Conservation (phyloP, 371 early-diverging fungal genomes). For the Rhizopus sp. region DNA sequence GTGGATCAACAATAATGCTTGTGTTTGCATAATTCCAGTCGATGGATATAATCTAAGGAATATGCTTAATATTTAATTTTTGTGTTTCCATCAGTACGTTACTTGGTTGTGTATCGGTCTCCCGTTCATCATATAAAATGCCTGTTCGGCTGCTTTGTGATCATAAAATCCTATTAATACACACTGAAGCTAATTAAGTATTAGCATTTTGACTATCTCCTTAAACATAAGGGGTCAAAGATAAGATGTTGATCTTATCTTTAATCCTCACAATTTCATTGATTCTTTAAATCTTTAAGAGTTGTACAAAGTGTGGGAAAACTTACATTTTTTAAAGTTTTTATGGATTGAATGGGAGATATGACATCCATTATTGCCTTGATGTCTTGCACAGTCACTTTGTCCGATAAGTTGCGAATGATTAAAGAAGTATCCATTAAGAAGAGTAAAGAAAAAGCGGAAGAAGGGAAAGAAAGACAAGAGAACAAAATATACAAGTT, state of each 20-base stretch:
- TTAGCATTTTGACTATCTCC: background rate
- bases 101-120: constrained; percentile 59
- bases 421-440: constrained; percentile 3
- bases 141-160: constrained; percentile 69
- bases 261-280: constrained; percentile 4
- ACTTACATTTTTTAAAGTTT: constrained; percentile 19
- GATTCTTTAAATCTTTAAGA: background rate
- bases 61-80: background rate
- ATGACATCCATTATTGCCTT: constrained; percentile 15
- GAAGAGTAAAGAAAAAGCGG: too few species aligned
- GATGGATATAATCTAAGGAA: constrained; percentile 29
- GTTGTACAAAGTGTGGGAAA: constrained; percentile 3
- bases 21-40: constrained; percentile 26
- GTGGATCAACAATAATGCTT: constrained; percentile 79
- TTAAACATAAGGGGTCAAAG: background rate
- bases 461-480: too few species aligned
- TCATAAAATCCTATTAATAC: constrained; percentile 82
- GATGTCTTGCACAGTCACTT: constrained; percentile 18
- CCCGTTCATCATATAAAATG: constrained; percentile 76
- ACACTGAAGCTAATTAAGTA: constrained; percentile 61
- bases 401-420: constrained; percentile 16
- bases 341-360: constrained; percentile 11
- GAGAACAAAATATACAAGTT: too few species aligned
- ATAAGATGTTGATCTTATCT: constrained; percentile 9
- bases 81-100: constrained; percentile 1